These are phyloP conservation scores for Aspergillus calidoustus DNA, from an alignment of 2,329 filamentous ascomycete genomes.

Conservation along the genomic window DNA sequence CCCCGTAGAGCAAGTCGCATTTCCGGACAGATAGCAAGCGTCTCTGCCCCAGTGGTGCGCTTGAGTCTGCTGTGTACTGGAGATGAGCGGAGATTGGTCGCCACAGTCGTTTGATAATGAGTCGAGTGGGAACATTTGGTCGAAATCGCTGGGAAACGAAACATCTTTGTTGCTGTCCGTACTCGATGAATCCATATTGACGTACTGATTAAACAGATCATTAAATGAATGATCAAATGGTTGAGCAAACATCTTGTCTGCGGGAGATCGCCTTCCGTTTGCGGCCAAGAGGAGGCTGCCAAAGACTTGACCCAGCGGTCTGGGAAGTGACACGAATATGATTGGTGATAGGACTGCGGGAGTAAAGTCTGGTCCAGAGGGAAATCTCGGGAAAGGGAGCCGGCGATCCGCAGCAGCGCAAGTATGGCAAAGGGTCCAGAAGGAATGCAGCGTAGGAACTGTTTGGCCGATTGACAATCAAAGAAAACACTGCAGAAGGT, in stretches of 20 bases:
- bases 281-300: slow-evolving; percentile 33
- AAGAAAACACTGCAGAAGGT: slow-evolving; percentile 46
- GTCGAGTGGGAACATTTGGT: slow-evolving; percentile 57
- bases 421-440: slow-evolving; percentile 16
- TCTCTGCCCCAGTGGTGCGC: slow-evolving; percentile 60
- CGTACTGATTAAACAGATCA: slow-evolving; percentile 67
- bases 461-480: slow-evolving; percentile 45
- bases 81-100: slow-evolving; percentile 54
- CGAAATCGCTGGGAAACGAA: slow-evolving; percentile 54
- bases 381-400: slow-evolving; percentile 27
- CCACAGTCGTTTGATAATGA: slow-evolving; percentile 57
- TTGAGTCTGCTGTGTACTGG: slow-evolving; percentile 49
- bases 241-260: slow-evolving; percentile 52
- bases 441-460: slow-evolving; percentile 31
- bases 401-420: slow-evolving; percentile 23
- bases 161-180: slow-evolving; percentile 54
- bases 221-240: slow-evolving; percentile 58
- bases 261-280: slow-evolving; percentile 55
- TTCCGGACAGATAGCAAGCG: slow-evolving; percentile 56
- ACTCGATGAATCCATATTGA: slow-evolving; percentile 61
- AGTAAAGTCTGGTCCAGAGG: slow-evolving; percentile 27
- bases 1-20: slow-evolving; percentile 44
- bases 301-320: slow-evolving; percentile 27
- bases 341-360: slow-evolving; percentile 34
- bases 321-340: slow-evolving; percentile 27